Base-by-base conservation (phyloP, 1,284 basidiomycete genomes). In the Agroathelia rolfsii region DNA sequence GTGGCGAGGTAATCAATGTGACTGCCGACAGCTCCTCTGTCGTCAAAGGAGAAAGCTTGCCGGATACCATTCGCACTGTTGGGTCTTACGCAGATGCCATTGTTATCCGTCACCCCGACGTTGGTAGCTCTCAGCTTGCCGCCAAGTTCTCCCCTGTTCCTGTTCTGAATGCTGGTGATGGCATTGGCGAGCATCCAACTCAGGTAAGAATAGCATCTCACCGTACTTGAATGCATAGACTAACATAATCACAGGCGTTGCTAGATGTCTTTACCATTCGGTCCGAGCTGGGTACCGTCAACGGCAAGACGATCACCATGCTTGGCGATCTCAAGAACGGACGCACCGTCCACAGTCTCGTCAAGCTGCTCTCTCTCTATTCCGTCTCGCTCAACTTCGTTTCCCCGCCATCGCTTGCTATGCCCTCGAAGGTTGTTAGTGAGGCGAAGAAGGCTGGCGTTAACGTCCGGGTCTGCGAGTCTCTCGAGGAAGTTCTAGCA, bases 271-370 rank as follows among this genome's bases (percentile, higher is more conserved):
- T 90, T 59, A 96, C 93, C 26, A 98, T 99, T 48, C 90, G 95
- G 42, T 93, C 89, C 30, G 95, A 99, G 61, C 74, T 98, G 27
- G 95, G 95, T 41, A 97, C 94, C 0, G 90, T 98, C 43, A 97
- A 96, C 51, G 95, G 94, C 30, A 80, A 88, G 37, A 94, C 88
- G 9, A 83, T 98, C 52, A 98, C 95, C 7, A 58, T 93, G 20
- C 75, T 99, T 6, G 95, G 95, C 39, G 95, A 98, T 58, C 70
- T 99, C 48, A 97, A 97, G 72, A 95, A 98, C 53, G 95, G 95
- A 24, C 79, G 95, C 38, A 99, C 95, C 0, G 93, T 96, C 1
- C 95, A 99, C 65, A 89, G 85, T 46, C 73, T 99, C 32, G 94
- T 97, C 48, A 86, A 86, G 26, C 69, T 98, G 6, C 74, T 99